Evolutionary conservation across 768 basidiomycete genomes (phyloP).

Genomic region (Hygrophorus pudorinus): DNA sequence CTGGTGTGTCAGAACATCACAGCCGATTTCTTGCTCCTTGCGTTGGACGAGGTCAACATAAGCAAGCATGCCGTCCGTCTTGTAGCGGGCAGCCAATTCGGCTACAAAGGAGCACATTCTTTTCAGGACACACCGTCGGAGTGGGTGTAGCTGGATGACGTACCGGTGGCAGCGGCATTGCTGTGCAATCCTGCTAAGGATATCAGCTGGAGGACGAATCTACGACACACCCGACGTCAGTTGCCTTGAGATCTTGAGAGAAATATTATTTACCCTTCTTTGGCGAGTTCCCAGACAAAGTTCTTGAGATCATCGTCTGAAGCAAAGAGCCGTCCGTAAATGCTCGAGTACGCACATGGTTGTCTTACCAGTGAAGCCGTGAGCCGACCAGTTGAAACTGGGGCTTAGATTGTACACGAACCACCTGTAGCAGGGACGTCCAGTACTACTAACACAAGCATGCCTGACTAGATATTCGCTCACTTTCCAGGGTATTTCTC

Average conservation of each 20-base stretch:
- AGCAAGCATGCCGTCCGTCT: constrained; percentile 86
- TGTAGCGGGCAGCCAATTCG: constrained; percentile 71
- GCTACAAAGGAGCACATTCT: constrained; percentile 33
- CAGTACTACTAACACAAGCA: constrained; percentile 2
- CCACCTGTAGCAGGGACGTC: constrained; percentile 45
- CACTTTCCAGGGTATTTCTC: constrained; percentile 66
- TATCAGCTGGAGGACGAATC: constrained; percentile 82
- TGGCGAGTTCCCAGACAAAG: constrained; percentile 85
- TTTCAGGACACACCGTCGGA: constrained; percentile 2
- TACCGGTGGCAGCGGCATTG: constrained; percentile 70
- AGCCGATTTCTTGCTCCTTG: constrained; percentile 81
- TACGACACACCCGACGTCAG: constrained; percentile 18
- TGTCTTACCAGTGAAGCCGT: constrained; percentile 61
- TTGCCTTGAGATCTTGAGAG: not conserved
- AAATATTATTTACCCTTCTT: constrained; percentile 54
- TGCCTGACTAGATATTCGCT: constrained; percentile 10
- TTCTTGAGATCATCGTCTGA: constrained; percentile 66
- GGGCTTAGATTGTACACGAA: constrained; percentile 92
- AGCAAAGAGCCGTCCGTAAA: constrained; percentile 3
- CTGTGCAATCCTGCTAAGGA: constrained; percentile 88
- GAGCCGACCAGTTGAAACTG: constrained; percentile 86
- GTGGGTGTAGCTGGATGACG: constrained; percentile 10
- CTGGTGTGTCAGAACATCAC: constrained; percentile 88
- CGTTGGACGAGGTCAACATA: constrained; percentile 84
- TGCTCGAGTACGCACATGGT: not conserved